phyloP scores from a whole-genome alignment of 1,284 basidiomycete genomes.

The Rhodotorula glutinis region DNA sequence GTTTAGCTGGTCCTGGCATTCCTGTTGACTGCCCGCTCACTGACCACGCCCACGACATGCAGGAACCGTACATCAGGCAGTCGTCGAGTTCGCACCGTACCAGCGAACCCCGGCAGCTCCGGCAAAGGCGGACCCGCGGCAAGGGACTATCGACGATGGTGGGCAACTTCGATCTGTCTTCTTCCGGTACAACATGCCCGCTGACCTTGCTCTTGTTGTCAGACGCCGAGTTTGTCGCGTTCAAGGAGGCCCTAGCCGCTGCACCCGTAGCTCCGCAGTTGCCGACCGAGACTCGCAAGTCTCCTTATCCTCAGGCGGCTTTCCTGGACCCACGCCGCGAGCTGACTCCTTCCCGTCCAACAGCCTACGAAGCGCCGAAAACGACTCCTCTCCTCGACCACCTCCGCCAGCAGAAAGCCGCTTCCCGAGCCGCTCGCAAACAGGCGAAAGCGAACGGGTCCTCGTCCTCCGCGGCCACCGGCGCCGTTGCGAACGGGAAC shows the following conservation, averaged over 20 bases:
- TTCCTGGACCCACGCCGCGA: not conserved
- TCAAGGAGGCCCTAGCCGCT: slow-evolving; percentile 23
- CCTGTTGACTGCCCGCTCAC: no score
- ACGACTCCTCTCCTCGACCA: slow-evolving; percentile 85
- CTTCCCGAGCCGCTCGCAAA: slow-evolving; percentile 51
- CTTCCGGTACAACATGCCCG: no score
- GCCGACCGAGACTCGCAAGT: slow-evolving; percentile 63
- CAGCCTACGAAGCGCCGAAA: slow-evolving; percentile 58
- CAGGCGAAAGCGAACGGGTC: slow-evolving; percentile 1
- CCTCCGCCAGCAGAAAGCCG: slow-evolving; percentile 69
- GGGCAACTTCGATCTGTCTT: slow-evolving; percentile 1
- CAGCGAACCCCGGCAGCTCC: slow-evolving; percentile 76
- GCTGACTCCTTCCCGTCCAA: not conserved
- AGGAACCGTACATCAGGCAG: slow-evolving; percentile 82
- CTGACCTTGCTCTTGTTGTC: no score
- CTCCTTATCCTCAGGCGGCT: not conserved
- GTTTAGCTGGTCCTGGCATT: no score
- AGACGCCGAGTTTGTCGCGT: slow-evolving; percentile 37
- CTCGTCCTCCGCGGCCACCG: not conserved
- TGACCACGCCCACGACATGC: not conserved
- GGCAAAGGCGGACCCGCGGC: slow-evolving; percentile 66
- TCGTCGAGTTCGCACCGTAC: slow-evolving; percentile 91
- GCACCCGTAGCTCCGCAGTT: slow-evolving; percentile 57
- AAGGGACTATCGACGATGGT: slow-evolving; percentile 76
- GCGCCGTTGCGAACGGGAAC: not conserved